Percentiles rank a stretch among this genome's conserved stretches.
Conservation (phyloP, 768 basidiomycete genomes). For the Leucosporidium scottii region DNA sequence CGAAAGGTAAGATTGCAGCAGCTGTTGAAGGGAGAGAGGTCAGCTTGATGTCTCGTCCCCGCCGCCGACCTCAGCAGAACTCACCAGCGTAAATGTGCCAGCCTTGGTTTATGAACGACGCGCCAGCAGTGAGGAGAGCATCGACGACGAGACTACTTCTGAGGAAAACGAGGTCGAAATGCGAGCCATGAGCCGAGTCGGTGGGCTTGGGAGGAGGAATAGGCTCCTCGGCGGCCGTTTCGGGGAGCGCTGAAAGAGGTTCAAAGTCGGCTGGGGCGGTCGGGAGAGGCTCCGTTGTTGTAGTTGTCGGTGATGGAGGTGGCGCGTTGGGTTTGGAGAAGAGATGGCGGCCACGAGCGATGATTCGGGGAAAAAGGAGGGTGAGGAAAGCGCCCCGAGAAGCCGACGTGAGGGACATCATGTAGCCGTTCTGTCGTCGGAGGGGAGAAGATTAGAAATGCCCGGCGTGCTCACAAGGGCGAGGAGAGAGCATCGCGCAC, state of each 20-base stretch:
- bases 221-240: constrained; percentile 6
- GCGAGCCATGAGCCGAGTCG: constrained; percentile 32
- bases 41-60: neutral
- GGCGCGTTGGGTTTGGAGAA: constrained; percentile 33
- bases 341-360: constrained; percentile 31
- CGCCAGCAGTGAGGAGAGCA: constrained; percentile 36
- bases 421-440: constrained; percentile 16
- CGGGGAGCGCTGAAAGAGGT: constrained; percentile 5
- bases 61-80: neutral
- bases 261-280: constrained; percentile 16
- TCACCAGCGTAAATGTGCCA: constrained; percentile 32
- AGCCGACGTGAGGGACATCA: constrained; percentile 34
- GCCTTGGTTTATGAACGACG: constrained; percentile 30
- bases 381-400: constrained; percentile 18
- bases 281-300: constrained; percentile 8
- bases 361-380: constrained; percentile 18
- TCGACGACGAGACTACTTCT: constrained; percentile 39
- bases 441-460: neutral
- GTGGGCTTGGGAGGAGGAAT: constrained; percentile 24
- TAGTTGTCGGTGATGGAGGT: constrained; percentile 33
- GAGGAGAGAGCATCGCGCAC: neutral
- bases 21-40: constrained; percentile 12
- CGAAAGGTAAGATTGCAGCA: constrained; percentile 40
- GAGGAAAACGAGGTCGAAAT: constrained; percentile 41
- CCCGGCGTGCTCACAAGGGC: too few species aligned